Evolutionary conservation across 345 rosid species (phyloP).

Genomic region (Aquilaria sinensis): DNA sequence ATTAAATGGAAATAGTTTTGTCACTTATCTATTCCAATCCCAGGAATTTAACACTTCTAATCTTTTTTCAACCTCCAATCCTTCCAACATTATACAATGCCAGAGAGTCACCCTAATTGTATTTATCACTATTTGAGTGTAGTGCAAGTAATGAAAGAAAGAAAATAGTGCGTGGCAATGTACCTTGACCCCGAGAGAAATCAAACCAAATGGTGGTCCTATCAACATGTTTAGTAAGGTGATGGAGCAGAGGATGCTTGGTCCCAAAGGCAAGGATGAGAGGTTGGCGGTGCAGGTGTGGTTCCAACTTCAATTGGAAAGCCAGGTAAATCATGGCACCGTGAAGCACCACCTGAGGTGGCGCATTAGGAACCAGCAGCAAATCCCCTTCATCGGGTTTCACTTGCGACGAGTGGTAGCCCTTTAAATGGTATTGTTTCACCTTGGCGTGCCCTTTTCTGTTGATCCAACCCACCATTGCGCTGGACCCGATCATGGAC

Average conservation of each 20-base stretch:
- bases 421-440: conserved; percentile 75
- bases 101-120: too few relatives aligned
- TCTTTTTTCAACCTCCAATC: too few relatives aligned
- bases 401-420: conserved; percentile 49
- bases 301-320: conserved; percentile 61
- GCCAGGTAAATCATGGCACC: conserved; percentile 77
- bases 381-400: conserved; percentile 69
- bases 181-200: conserved; percentile 50
- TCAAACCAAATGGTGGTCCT: conserved; percentile 61
- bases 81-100: too few relatives aligned
- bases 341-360: conserved; percentile 63
- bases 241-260: conserved; percentile 41
- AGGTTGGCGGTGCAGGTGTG: conserved; percentile 46
- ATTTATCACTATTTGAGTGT: too few relatives aligned
- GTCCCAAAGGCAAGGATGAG: conserved; percentile 67
- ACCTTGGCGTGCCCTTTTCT: conserved; percentile 67
- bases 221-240: conserved; percentile 56
- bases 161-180: too few relatives aligned
- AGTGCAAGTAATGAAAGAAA: too few relatives aligned
- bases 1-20: too few relatives aligned
- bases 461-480: conserved; percentile 85
- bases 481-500: conserved; percentile 88
- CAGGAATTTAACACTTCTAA: too few relatives aligned
- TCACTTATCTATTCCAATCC: too few relatives aligned
- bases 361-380: conserved; percentile 46